phyloP scores from a whole-genome alignment of 768 basidiomycete genomes.

The Boletellus ananiceps region DNA sequence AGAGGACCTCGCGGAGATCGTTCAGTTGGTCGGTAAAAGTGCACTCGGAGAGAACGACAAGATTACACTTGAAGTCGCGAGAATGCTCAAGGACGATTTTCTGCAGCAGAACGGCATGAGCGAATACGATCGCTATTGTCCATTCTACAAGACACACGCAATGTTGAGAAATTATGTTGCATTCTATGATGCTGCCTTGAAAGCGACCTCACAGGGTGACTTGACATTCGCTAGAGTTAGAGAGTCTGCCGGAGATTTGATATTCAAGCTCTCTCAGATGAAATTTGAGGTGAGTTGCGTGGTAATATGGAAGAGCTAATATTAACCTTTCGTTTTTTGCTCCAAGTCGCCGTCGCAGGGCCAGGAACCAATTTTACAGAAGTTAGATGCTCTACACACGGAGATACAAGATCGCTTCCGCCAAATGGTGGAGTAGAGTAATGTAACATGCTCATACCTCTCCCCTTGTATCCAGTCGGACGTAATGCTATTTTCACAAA shows the following conservation, averaged over 20 bases:
- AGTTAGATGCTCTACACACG: constrained; percentile 70
- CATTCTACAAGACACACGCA: constrained; percentile 96
- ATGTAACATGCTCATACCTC: neutral
- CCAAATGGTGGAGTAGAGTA: constrained; percentile 67
- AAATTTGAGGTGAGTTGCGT: constrained; percentile 80
- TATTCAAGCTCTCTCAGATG: constrained; percentile 99
- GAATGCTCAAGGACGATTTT: constrained; percentile 97
- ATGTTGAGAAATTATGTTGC: constrained; percentile 95
- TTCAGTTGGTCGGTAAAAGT: constrained; percentile 98
- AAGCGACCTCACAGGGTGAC: constrained; percentile 78
- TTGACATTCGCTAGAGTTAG: constrained; percentile 84
- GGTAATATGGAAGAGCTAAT: neutral
- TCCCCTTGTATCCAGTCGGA: constrained; percentile 18
- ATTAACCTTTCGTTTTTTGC: constrained; percentile 10
- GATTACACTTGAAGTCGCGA: constrained; percentile 95
- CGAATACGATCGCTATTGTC: constrained; percentile 95
- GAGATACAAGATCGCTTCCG: constrained; percentile 95
- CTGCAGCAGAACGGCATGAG: constrained; percentile 99
- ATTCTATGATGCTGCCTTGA: constrained; percentile 88
- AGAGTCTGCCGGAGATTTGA: constrained; percentile 79
- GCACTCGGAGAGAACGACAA: constrained; percentile 97
- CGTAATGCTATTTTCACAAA: constrained; percentile 17
- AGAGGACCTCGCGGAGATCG: constrained; percentile 97
- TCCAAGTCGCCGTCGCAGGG: constrained; percentile 86
- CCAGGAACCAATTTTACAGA: constrained; percentile 75